These are phyloP conservation scores for Avena atlantica DNA, from an alignment of 176 grass and related monocot genomes.

Conservation along the genomic window DNA sequence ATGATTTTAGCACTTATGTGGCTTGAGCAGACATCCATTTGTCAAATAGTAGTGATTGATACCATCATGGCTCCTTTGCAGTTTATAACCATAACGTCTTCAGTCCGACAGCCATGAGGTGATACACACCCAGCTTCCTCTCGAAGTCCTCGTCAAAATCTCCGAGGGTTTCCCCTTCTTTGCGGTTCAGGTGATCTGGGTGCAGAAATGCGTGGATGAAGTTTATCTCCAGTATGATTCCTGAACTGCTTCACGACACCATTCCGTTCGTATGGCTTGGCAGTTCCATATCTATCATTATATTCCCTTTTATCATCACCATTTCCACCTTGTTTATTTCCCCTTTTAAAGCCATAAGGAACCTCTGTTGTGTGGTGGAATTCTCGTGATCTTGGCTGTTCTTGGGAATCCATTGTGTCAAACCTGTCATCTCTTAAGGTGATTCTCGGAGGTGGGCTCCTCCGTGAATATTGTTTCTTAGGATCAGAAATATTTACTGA, in stretches of 20 bases:
- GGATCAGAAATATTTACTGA: conserved; percentile 64
- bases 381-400: conserved; percentile 57
- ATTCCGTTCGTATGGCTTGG: conserved; percentile 61
- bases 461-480: conserved; percentile 56
- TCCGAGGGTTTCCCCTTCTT: conserved; percentile 57
- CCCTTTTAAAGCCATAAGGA: conserved; percentile 59
- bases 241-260: conserved; percentile 46
- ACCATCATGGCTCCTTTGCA: background rate
- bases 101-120: conserved; percentile 43
- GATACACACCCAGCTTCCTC: conserved; percentile 49
- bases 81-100: background rate
- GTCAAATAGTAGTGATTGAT: conserved; percentile 34
- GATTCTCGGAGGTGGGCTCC: conserved; percentile 52
- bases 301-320: conserved; percentile 56
- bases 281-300: conserved; percentile 50
- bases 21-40: conserved; percentile 41
- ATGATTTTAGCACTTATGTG: conserved; percentile 43
- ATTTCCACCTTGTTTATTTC: conserved; percentile 53
- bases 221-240: conserved; percentile 59
- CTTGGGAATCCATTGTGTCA: conserved; percentile 55
- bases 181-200: conserved; percentile 56
- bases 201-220: conserved; percentile 50
- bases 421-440: conserved; percentile 53
- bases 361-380: conserved; percentile 56
- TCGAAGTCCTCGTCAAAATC: conserved; percentile 57